Evolutionary conservation across 1,139 yeast species (phyloP).

Genomic region (Suhomyces panamericanus): DNA sequence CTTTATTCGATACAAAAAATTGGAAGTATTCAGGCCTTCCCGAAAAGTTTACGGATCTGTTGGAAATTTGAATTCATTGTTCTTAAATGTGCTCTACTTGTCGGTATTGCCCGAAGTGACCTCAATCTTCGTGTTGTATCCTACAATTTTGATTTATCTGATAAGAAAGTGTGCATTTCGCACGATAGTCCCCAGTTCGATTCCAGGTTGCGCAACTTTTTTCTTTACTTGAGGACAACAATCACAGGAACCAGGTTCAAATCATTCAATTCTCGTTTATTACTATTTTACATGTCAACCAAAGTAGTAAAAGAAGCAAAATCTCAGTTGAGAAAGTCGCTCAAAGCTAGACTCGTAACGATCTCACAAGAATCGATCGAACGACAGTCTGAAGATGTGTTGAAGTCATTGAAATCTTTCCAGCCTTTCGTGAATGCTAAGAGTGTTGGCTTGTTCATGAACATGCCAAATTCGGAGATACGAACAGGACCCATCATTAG

Average conservation of each 20-base stretch:
- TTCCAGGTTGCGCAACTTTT: constrained; percentile 9
- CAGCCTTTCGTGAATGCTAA: constrained; percentile 45
- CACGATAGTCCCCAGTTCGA: constrained; percentile 4
- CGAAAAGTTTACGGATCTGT: too few relatives aligned
- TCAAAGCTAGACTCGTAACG: constrained; percentile 11
- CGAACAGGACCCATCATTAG: constrained; percentile 53
- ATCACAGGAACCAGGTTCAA: neutral
- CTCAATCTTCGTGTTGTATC: too few relatives aligned
- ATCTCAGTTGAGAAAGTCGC: constrained; percentile 10
- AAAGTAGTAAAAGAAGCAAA: constrained; percentile 12
- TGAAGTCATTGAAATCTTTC: constrained; percentile 29
- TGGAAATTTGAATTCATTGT: too few relatives aligned
- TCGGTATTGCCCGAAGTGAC: too few relatives aligned
- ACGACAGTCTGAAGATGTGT: constrained; percentile 21
- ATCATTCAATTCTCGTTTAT: neutral
- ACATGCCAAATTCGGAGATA: constrained; percentile 64
- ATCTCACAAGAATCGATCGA: constrained; percentile 12
- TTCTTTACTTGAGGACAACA: neutral
- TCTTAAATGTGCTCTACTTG: too few relatives aligned
- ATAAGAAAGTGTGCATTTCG: neutral
- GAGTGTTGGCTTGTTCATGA: constrained; percentile 64
- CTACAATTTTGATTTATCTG: too few relatives aligned
- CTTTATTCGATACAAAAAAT: too few relatives aligned
- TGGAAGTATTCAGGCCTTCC: too few relatives aligned
- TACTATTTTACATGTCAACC: neutral